Evolutionary conservation across 495 filamentous ascomycete genomes (phyloP).

Genomic region (Penicillium waksmanii): DNA sequence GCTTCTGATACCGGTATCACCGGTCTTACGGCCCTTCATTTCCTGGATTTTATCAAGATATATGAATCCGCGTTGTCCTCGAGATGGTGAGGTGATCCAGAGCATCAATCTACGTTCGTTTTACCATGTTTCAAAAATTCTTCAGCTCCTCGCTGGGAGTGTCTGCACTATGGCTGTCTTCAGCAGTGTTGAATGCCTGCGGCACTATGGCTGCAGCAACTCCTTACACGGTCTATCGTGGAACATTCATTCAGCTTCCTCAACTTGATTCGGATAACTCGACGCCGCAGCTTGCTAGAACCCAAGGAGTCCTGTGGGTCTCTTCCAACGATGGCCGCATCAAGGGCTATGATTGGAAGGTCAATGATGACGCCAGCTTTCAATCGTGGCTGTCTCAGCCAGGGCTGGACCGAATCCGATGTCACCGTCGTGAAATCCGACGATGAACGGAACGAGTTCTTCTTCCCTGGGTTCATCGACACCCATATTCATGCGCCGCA

Average conservation of each 20-base stretch:
- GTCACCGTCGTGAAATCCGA: constrained; percentile 34
- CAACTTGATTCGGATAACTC: constrained; percentile 19
- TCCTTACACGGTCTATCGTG: constrained; percentile 44
- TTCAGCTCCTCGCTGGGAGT: constrained; percentile 10
- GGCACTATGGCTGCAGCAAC: constrained; percentile 18
- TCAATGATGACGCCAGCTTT: constrained; percentile 40
- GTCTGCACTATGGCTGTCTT: constrained; percentile 10
- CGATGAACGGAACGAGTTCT: constrained; percentile 62
- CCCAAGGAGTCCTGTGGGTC: constrained; percentile 68
- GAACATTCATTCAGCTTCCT: constrained; percentile 53
- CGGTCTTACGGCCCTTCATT: constrained; percentile 9
- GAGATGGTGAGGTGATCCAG: constrained; percentile 7
- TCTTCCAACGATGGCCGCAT: constrained; percentile 65
- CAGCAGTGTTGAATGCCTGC: constrained; percentile 16
- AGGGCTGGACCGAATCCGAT: constrained; percentile 43
- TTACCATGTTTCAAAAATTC: constrained; percentile 16
- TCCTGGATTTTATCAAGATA: constrained; percentile 4
- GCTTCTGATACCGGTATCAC: constrained; percentile 5
- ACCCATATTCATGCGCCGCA: constrained; percentile 95
- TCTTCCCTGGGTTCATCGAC: constrained; percentile 94
- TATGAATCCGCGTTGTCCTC: constrained; percentile 17
- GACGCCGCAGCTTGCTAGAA: constrained; percentile 35
- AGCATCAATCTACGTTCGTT: constrained; percentile 11
- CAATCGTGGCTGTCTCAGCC: constrained; percentile 46
- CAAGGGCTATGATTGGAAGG: constrained; percentile 39